phyloP scores from a whole-genome alignment of 805 yeast genomes.

The Kluyveromyces starmeri region DNA sequence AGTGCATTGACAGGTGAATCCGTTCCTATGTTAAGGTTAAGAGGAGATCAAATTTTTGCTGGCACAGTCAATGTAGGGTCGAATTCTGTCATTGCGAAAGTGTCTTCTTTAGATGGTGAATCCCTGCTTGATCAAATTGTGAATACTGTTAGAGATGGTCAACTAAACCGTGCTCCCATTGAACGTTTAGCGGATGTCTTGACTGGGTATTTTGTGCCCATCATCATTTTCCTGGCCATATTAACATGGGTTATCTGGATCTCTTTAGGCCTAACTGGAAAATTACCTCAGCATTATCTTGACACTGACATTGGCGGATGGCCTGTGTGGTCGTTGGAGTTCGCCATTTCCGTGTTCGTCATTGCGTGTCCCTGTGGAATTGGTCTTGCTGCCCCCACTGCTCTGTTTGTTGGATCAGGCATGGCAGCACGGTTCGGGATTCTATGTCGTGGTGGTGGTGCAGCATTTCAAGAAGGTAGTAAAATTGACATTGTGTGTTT shows the following conservation, averaged over 20 bases:
- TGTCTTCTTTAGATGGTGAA: conserved; percentile 50
- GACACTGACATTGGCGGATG: conserved; percentile 67
- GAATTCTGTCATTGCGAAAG: conserved; percentile 42
- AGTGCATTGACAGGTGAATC: conserved; percentile 58
- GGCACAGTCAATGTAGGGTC: conserved; percentile 64
- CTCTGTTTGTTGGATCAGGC: conserved; percentile 71
- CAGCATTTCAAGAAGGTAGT: conserved; percentile 72
- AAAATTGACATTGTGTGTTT: conserved; percentile 55
- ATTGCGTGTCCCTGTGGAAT: conserved; percentile 84
- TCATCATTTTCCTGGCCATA: conserved; percentile 51
- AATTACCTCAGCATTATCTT: conserved; percentile 44
- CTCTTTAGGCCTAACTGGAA: conserved; percentile 43
- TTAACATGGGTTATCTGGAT: conserved; percentile 66
- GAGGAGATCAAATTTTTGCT: conserved; percentile 62
- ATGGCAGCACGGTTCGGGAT: conserved; percentile 71
- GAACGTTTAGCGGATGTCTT: conserved; percentile 60
- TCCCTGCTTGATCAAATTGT: conserved; percentile 66
- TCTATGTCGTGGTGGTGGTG: conserved; percentile 73
- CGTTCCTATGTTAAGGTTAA: conserved; percentile 43
- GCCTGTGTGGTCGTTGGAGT: conserved; percentile 69
- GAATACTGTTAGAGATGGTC: conserved; percentile 63
- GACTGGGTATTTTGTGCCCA: conserved; percentile 67
- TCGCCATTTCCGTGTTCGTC: conserved; percentile 71
- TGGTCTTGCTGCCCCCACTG: conserved; percentile 81
- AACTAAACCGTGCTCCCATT: conserved; percentile 61